phyloP scores from a whole-genome alignment of 164 flowering plant genomes.

The Kalanchoe fedtschenkoi region DNA sequence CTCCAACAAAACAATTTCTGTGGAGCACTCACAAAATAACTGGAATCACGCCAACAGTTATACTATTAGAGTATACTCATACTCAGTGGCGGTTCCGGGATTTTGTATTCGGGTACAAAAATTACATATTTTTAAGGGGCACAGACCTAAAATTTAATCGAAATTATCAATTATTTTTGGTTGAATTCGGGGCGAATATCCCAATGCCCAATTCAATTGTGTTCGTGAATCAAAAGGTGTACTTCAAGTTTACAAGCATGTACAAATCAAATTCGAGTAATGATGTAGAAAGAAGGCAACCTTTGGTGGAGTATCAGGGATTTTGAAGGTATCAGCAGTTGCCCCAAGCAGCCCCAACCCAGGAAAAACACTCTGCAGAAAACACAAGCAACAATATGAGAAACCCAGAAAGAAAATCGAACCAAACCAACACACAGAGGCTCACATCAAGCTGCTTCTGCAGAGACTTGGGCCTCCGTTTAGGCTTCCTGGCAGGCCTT shows the following conservation, averaged over 20 bases:
- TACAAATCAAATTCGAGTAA: background rate
- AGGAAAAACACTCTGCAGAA: conserved; percentile 26
- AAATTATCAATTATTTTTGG: too few relatives aligned
- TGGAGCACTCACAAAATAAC: too few relatives aligned
- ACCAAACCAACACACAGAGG: background rate
- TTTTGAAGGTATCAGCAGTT: conserved; percentile 23
- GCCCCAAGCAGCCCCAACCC: conserved; percentile 28
- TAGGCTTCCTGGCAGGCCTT: conserved; percentile 44
- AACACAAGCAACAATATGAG: background rate
- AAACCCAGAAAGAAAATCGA: background rate
- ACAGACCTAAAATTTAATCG: too few relatives aligned
- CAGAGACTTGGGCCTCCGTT: conserved; percentile 33
- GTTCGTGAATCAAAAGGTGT: background rate
- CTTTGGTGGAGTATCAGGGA: conserved; percentile 22
- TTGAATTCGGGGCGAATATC: too few relatives aligned
- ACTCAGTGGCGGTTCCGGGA: too few relatives aligned
- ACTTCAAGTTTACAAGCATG: background rate
- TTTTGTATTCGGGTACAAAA: too few relatives aligned
- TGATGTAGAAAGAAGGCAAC: background rate
- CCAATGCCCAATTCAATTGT: too few relatives aligned
- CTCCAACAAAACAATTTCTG: background rate
- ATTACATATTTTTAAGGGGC: too few relatives aligned
- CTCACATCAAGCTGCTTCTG: conserved; percentile 58
- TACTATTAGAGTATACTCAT: background rate
- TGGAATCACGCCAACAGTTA: too few relatives aligned